A percentile compares a stretch with the other conserved stretches of the same genome.
Conservation (phyloP, 257 asterid genomes). For the Eustoma russellianum region DNA sequence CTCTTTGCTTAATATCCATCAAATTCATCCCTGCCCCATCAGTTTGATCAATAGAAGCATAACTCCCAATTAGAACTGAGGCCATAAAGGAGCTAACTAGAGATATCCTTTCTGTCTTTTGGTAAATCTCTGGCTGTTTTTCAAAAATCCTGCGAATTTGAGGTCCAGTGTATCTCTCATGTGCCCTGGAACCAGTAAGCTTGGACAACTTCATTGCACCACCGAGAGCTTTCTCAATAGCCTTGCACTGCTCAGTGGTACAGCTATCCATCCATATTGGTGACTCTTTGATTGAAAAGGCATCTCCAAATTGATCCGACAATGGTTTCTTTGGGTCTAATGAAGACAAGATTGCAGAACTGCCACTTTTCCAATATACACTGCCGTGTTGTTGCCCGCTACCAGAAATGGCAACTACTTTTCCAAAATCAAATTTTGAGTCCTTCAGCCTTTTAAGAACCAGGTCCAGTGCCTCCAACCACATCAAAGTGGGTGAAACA, state of each 20-base stretch:
- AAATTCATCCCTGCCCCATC: slow-evolving; percentile 99
- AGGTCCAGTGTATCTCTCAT: slow-evolving; percentile 87
- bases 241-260: slow-evolving; percentile 74
- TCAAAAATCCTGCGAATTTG: slow-evolving; percentile 73
- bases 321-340: slow-evolving; percentile 40
- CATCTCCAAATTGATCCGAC: slow-evolving; percentile 54
- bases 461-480: slow-evolving; percentile 93
- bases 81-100: slow-evolving; percentile 94
- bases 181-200: slow-evolving; percentile 82
- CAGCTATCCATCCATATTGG: slow-evolving; percentile 98
- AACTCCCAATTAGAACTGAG: slow-evolving; percentile 65
- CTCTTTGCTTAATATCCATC: slow-evolving; percentile 82
- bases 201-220: slow-evolving; percentile 75
- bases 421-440: slow-evolving; percentile 51
- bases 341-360: slow-evolving; percentile 39
- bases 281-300: slow-evolving; percentile 70
- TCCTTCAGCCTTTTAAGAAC: slow-evolving; percentile 54
- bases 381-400: slow-evolving; percentile 99
- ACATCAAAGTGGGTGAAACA: slow-evolving; percentile 87
- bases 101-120: slow-evolving; percentile 73
- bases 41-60: slow-evolving; percentile 85
- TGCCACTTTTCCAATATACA: slow-evolving; percentile 86
- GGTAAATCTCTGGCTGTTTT: slow-evolving; percentile 56
- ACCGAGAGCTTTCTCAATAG: slow-evolving; percentile 70
- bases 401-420: slow-evolving; percentile 75